Conservation (phyloP, 768 basidiomycete species). For the Suillus placidus region DNA sequence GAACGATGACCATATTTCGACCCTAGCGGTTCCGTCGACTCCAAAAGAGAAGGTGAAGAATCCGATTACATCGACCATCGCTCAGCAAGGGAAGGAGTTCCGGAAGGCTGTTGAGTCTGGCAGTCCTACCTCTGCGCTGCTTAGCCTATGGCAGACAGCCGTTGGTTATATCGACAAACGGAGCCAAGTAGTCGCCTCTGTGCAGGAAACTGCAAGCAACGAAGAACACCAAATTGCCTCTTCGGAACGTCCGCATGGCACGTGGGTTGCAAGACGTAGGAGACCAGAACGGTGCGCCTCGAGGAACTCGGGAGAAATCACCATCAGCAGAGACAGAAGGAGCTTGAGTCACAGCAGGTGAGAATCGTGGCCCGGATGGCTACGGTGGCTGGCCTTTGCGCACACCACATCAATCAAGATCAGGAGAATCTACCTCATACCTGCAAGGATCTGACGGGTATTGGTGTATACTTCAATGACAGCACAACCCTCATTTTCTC, state of each 20-base stretch:
- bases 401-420: conserved; percentile 35
- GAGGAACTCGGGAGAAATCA: conserved; percentile 41
- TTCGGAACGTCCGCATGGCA: conserved; percentile 44
- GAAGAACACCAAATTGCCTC: conserved; percentile 52
- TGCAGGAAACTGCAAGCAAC: conserved; percentile 61
- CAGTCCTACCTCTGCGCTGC: conserved; percentile 87
- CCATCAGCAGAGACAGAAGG: conserved; percentile 57
- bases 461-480: conserved; percentile 97
- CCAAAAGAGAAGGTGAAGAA: conserved; percentile 32
- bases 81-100: conserved; percentile 94
- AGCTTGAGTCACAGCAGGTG: conserved; percentile 88
- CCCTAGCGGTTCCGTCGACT: conserved; percentile 45
- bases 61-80: conserved; percentile 61
- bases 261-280: conserved; percentile 49
- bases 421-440: conserved; percentile 36
- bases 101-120: conserved; percentile 94
- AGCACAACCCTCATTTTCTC: conserved; percentile 84
- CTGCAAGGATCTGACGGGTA: conserved; percentile 24
- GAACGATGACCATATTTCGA: conserved; percentile 59
- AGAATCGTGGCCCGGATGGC: conserved; percentile 94
- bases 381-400: conserved; percentile 39
- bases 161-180: conserved; percentile 65
- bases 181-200: conserved; percentile 37
- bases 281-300: conserved; percentile 43
- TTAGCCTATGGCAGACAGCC: conserved; percentile 88